Evolutionary conservation across 163 green algal species (phyloP), one percentile per base, ranked within the genome.

Genomic region (Scenedesmus sp.): DNA sequence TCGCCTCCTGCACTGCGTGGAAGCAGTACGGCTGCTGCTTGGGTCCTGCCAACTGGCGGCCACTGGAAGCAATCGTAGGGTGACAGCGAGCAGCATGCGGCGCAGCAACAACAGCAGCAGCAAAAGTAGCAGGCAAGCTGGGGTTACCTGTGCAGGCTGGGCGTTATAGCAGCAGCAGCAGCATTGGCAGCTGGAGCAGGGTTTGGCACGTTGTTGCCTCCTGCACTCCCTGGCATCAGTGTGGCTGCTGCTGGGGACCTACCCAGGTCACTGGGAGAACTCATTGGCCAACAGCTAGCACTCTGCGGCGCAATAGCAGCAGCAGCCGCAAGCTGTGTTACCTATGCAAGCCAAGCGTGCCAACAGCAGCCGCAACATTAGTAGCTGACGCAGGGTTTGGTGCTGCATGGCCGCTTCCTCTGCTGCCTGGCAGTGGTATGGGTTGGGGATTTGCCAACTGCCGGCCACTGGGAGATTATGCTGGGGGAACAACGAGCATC

Each of bases 41-140:
- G 23, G 56, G 82, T 87, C 59, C 16, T 92, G 59, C 89, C 89
- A 7, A 26, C 73, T 16, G 90, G 90, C 59, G 67, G 82, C 20
- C 90, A 82, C 23, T 93, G 90, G 90, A 84, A 93, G 3, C 70
- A 79, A 7, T 26, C 90, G 73, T 93, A 84, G 90, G 56, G 52
- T 52, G 90, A 93, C 89, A 90, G 89, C 67, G 90, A 87, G 70
- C 57, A 76, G 12, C 77, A 59, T 16, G 6, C 12, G 16, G 62
- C 8, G 18, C 2, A 12, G 18, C 10, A 18, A 4, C 23, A 15
- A 20, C 52, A 62, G 59, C 56, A 54, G 59, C 34, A 81, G 26
- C 73, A 74, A 18, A 18, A 62, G 74, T 20, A 20, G 52, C 87
- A 18, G 13, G 23, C 34, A 54, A 52, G 4, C 23, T 13, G 66